Base-by-base conservation (phyloP, 1,284 basidiomycete species). In the Porphyrellus sp. region DNA sequence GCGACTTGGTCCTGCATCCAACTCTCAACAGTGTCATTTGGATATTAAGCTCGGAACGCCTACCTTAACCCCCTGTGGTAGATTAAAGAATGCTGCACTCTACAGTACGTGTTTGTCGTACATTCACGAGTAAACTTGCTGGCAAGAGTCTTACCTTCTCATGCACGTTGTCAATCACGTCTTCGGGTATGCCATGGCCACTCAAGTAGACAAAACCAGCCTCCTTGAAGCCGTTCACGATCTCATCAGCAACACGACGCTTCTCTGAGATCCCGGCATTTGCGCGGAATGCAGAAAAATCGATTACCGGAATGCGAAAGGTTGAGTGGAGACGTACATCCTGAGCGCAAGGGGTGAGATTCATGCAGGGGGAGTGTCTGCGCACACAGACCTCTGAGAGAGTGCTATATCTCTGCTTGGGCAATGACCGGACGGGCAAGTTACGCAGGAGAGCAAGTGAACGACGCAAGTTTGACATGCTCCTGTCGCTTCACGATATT, bases 151-250 rank as follows among this genome's bases (percentile, higher is more conserved):
- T 35, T 54, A 85, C 89, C 81, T 85, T 84, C 44, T 70, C 59
- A 62, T 88, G 91, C 3, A 80, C 80, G 40, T 74, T 72, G 57
- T 81, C 64, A 9, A 90, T 76, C 28, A 70, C 77, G 16, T 65
- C 71, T 51, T 69, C 54, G 4, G 82, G 71, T 48, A 91, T 83
- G 2, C 87, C 86, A 68, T 90, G 86, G 34, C 82, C 79, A 20
- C 74, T 74, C 34, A 91, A 71, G 63, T 91, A 91, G 41, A 90
- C 77, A 63, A 89, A 89, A 1, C 87, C 87, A 57, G 81, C 85
- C 50, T 85, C 79, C 63, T 86, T 91, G 74, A 91, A 90, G 0
- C 85, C 91, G 37, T 77, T 77, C 25, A 91, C 87, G 37, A 93
- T 79, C 56, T 85, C 79, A 43, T 81, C 73, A 2, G 90, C 88